Evolutionary conservation across 2,329 filamentous ascomycete species (phyloP).

Genomic region (Pyricularia pennisetigena): DNA sequence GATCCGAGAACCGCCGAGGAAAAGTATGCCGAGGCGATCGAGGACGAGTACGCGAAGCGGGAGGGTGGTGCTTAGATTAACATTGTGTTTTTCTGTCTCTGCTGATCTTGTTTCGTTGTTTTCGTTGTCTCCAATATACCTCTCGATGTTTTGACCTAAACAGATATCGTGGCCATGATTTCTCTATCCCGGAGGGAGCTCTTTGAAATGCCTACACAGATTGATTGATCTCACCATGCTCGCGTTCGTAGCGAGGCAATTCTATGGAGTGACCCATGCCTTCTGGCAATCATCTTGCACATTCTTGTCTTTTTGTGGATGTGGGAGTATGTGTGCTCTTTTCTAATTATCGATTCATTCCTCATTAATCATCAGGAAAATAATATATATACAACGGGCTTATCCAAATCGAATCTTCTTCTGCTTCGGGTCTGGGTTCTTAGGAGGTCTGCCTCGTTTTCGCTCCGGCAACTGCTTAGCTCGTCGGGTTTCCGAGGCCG

Average conservation of each 20-base stretch:
- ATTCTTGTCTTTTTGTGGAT: not conserved
- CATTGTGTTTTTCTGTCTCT: not conserved
- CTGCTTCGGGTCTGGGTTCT: slow-evolving; percentile 31
- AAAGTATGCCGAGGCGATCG: slow-evolving; percentile 50
- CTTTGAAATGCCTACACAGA: not conserved
- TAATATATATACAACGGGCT: not conserved
- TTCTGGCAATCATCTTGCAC: not conserved
- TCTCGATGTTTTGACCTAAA: not conserved
- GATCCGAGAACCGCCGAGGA: slow-evolving; percentile 50
- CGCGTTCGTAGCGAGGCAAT: not conserved
- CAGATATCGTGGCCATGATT: not conserved
- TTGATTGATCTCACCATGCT: not conserved
- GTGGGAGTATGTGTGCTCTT: not conserved
- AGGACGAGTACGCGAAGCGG: slow-evolving; percentile 52
- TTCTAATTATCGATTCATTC: not conserved
- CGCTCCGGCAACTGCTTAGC: slow-evolving; percentile 19
- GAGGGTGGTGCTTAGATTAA: slow-evolving; percentile 44
- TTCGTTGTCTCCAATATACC: not conserved
- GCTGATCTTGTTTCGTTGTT: not conserved
- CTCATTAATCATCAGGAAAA: not conserved
- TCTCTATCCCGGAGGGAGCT: not conserved
- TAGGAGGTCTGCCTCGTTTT: slow-evolving; percentile 21
- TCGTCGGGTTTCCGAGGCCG: slow-evolving; percentile 27
- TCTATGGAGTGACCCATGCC: not conserved
- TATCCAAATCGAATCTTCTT: slow-evolving; percentile 44